phyloP scores from a whole-genome alignment of 2,329 filamentous ascomycete genomes.

The Cryphonectria japonica region DNA sequence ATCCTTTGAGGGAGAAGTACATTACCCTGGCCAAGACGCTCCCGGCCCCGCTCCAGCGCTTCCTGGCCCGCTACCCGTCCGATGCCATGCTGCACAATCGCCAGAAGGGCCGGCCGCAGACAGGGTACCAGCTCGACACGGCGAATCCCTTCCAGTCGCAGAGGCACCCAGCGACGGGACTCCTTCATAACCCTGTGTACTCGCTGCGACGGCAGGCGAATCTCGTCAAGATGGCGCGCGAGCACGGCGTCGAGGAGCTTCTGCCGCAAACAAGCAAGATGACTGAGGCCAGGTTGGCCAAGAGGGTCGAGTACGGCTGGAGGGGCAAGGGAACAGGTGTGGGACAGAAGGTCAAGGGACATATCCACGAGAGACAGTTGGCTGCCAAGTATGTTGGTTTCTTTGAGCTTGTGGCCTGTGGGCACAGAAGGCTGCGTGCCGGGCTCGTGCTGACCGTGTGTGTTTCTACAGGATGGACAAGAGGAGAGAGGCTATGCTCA shows the following conservation, averaged over 20 bases:
- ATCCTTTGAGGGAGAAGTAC: conserved; percentile 41
- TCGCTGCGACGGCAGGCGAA: conserved; percentile 88
- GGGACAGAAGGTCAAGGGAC: conserved; percentile 93
- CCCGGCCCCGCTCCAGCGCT: conserved; percentile 76
- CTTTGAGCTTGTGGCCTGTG: background rate
- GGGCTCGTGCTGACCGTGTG: conserved; percentile 37
- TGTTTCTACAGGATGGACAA: conserved; percentile 70
- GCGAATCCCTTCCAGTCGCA: conserved; percentile 81
- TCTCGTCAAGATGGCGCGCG: conserved; percentile 80
- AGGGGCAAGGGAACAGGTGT: conserved; percentile 91
- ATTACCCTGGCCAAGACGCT: conserved; percentile 71
- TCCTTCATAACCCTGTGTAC: conserved; percentile 82
- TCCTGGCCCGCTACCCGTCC: conserved; percentile 90
- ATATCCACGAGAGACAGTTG: conserved; percentile 86
- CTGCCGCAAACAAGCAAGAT: conserved; percentile 78
- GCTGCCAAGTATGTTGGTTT: conserved; percentile 64
- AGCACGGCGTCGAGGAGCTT: conserved; percentile 79
- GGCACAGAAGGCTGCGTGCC: conserved; percentile 8
- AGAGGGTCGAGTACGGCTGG: conserved; percentile 77
- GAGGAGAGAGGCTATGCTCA: conserved; percentile 88
- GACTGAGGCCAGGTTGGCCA: conserved; percentile 69
- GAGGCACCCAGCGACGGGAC: conserved; percentile 77
- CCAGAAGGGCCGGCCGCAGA: conserved; percentile 41
- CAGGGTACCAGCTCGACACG: conserved; percentile 58
- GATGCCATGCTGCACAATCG: conserved; percentile 56